Evolutionary conservation across 495 filamentous ascomycete genomes (phyloP).

Genomic region (Aspergillus baeticus): DNA sequence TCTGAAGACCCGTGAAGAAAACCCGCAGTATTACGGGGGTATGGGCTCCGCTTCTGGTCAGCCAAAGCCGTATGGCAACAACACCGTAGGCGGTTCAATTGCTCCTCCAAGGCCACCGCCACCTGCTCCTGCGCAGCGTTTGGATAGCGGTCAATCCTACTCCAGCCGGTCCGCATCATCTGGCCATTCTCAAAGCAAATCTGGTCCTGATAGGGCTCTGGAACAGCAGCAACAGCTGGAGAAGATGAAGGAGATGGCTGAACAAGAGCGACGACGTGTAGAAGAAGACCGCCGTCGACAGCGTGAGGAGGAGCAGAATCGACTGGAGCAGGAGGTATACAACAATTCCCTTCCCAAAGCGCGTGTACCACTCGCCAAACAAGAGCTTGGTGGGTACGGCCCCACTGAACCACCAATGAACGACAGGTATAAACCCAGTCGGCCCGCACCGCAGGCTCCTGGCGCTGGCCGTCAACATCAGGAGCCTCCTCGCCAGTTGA

Average conservation of each 20-base stretch:
- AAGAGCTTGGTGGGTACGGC: conserved; percentile 75
- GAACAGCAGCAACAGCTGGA: conserved; percentile 45
- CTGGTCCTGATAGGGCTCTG: conserved; percentile 35
- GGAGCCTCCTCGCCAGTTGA: conserved; percentile 43
- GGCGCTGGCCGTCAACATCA: conserved; percentile 44
- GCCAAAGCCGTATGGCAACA: conserved; percentile 31
- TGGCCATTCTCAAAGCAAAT: conserved; percentile 29
- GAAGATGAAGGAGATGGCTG: conserved; percentile 50
- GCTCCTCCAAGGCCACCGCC: conserved; percentile 74
- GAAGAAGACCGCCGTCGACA: conserved; percentile 56
- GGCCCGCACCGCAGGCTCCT: conserved; percentile 58
- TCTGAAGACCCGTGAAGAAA: conserved; percentile 80
- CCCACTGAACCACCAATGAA: conserved; percentile 41
- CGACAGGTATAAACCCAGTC: conserved; percentile 77
- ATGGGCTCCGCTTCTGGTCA: conserved; percentile 59
- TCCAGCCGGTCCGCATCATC: conserved; percentile 39
- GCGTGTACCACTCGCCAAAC: conserved; percentile 75
- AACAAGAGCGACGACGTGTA: conserved; percentile 49
- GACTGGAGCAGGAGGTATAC: conserved; percentile 76
- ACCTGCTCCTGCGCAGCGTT: conserved; percentile 49
- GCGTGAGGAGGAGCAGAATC: conserved; percentile 62
- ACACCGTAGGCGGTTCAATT: conserved; percentile 61
- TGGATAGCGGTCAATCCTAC: conserved; percentile 40
- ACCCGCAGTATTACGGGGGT: conserved; percentile 73
- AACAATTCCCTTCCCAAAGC: conserved; percentile 82